Evolutionary conservation across 768 basidiomycete species (phyloP).

Genomic region (Dendrothele bispora): DNA sequence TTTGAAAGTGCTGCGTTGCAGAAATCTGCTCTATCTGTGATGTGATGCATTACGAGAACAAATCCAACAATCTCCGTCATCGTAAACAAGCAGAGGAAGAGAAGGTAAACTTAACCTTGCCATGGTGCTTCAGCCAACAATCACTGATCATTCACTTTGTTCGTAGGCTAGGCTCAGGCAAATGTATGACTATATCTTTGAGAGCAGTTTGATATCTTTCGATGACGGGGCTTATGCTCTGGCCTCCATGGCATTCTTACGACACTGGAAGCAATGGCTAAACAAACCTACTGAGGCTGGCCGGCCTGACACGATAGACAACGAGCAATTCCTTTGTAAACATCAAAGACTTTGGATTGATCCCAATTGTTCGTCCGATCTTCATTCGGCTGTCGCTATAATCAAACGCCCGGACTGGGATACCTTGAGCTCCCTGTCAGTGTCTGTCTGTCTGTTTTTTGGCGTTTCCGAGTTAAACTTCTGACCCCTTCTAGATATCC

Average conservation of each 20-base stretch:
- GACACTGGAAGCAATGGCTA: slow-evolving; percentile 71
- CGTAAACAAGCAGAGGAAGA: slow-evolving; percentile 75
- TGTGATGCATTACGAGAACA: slow-evolving; percentile 49
- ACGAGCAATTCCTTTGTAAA: slow-evolving; percentile 61
- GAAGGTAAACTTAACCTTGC: slow-evolving; percentile 70
- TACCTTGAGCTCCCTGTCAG: slow-evolving; percentile 56
- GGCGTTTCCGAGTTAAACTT: slow-evolving; percentile 10
- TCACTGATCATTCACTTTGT: slow-evolving; percentile 9
- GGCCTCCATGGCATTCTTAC: slow-evolving; percentile 61
- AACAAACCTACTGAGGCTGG: slow-evolving; percentile 49
- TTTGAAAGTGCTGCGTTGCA: too few relatives aligned
- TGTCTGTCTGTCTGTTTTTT: slow-evolving; percentile 13
- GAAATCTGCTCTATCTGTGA: slow-evolving; percentile 69
- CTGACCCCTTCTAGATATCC: slow-evolving; percentile 50
- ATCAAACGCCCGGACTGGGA: slow-evolving; percentile 70
- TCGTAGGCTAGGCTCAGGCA: slow-evolving; percentile 60
- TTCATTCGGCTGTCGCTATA: slow-evolving; percentile 55
- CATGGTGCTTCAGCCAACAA: not conserved
- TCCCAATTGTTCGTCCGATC: slow-evolving; percentile 58
- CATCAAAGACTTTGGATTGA: slow-evolving; percentile 67
- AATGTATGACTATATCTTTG: slow-evolving; percentile 57
- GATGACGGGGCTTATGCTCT: slow-evolving; percentile 56
- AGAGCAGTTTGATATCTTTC: slow-evolving; percentile 38
- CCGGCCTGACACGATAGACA: slow-evolving; percentile 67
- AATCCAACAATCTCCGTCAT: slow-evolving; percentile 60